Base-by-base conservation (phyloP, 768 basidiomycete genomes). In the Leccinum rimulosum region DNA sequence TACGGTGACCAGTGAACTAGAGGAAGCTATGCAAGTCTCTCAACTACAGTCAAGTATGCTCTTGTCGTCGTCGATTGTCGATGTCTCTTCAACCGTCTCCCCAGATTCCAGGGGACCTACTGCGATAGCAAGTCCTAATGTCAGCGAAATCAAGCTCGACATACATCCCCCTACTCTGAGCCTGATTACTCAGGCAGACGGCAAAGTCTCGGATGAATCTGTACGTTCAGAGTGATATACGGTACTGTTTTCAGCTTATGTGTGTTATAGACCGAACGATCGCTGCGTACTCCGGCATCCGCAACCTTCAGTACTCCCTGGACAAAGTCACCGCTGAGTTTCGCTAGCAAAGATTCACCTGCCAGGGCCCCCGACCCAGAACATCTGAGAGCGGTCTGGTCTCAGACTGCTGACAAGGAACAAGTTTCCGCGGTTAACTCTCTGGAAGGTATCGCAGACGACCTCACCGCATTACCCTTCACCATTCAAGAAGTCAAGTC, bases 401-500 rank as follows among this genome's bases (percentile, higher is more conserved):
- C 89, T 19, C 87, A 91, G 66, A 81, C 87, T 6, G 81, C 91
- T 4, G 84, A 85, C 69, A 87, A 88, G 70, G 78, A 85, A n/a
- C 83, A 80, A 54, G 71, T 82, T 35, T 83, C 86, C 58, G 77
- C 83, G 9, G 80, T 88, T 25, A 95, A 95, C 71, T 94, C 92
- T 2, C 75, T 95, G 58, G 87, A 92, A 68, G 88, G 86, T 17
- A 91, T 95, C 57, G 84, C 85, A 28, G 91, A 93, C 67, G 93
- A 95, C 67, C 77, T 92, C 56, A 87, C 88, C 31, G 79, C 86
- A 25, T 76, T 94, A 31, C 91, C 91, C 11, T 90, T 90, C 72
- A 87, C 88, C 6, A 70, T 93, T 35, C 91, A 89, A 67, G 92
- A 94, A 57, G 87, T 92, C 54, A 93, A 93, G 70, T 89, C 90